Base-by-base conservation (phyloP, 1,284 basidiomycete genomes). In the Laetiporus sulphureus region DNA sequence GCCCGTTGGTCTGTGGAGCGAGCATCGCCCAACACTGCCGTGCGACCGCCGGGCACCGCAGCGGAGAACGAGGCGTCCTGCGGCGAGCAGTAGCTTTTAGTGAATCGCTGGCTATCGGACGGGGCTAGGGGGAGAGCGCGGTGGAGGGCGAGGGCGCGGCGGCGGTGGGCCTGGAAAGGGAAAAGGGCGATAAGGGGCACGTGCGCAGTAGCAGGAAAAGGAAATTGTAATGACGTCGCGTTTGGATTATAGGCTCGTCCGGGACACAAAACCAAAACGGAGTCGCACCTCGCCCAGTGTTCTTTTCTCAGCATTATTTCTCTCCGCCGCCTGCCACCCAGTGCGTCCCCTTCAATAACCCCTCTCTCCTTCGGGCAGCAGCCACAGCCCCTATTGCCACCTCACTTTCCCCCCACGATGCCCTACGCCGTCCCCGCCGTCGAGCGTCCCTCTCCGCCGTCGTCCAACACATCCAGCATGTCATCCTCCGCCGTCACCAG, bases 391-490 rank as follows among this genome's bases (percentile, higher is more conserved):
- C 36, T 4, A 23, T 23, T 11, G 29, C 41, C 15, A 36, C n/a
- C n/a, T n/a, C n/a, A n/a, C n/a, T n/a, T n/a, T n/a, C n/a, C 39
- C 15, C 16, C 38, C 38, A 36, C 49, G 31, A 59, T 61, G 59
- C 59, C 59, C 38, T 61, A 61, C 56, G 52, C 55, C 16, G 44
- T 48, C 23, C 58, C 60, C 42, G 50, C 53, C 40, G n/a, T n/a
- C n/a, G n/a, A n/a, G n/a, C n/a, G n/a, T n/a, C n/a, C n/a, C n/a
- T 47, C 49, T 45, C 24, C 51, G 33, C 27, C 47, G 42, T 35
- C 33, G 15, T 18, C 42, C 52, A 33, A 24, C 23, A 47, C 53
- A 29, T 31, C 45, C 31, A 46, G 51, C 38, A 43, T 49, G 31
- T n/a, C n/a, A n/a, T 43, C 13, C 40, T 42, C 33, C 34, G 46